These are phyloP conservation scores for Holtermanniella nyarrowii DNA, from an alignment of 768 basidiomycete species.

Conservation along the genomic window DNA sequence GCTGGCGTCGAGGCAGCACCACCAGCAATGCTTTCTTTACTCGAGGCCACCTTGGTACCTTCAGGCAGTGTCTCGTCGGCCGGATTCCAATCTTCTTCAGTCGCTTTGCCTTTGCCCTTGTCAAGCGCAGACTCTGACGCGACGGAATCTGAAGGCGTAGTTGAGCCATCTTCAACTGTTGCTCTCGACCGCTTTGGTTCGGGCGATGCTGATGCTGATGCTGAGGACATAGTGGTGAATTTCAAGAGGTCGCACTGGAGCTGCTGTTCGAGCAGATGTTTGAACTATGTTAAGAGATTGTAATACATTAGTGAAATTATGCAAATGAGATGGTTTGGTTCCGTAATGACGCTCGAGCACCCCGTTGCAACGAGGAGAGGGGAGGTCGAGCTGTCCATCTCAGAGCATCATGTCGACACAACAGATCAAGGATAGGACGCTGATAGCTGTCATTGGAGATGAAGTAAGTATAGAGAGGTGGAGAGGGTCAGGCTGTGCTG, in stretches of 20 bases:
- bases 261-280: background rate
- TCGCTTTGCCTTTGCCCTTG: background rate
- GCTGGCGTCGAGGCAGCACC: constrained; percentile 15
- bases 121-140: constrained; percentile 5
- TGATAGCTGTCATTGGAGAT: constrained; percentile 94
- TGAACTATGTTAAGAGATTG: too few species aligned
- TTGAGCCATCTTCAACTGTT: constrained; percentile 12
- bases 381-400: too few species aligned
- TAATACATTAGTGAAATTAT: background rate
- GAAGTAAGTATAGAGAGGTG: constrained; percentile 53
- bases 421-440: constrained; percentile 52
- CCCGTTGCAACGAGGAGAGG: too few species aligned
- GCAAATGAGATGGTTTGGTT: background rate
- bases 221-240: background rate
- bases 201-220: background rate
- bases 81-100: constrained; percentile 22
- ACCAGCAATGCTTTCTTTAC: constrained; percentile 17
- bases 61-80: constrained; percentile 18
- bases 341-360: background rate
- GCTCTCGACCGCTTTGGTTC: too few species aligned
- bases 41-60: background rate
- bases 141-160: constrained; percentile 14
- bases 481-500: background rate
- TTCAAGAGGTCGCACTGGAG: background rate
- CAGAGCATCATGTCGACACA: constrained; percentile 14